phyloP scores from a whole-genome alignment of 169 alveolate species.

The Plasmodium coatneyi region DNA sequence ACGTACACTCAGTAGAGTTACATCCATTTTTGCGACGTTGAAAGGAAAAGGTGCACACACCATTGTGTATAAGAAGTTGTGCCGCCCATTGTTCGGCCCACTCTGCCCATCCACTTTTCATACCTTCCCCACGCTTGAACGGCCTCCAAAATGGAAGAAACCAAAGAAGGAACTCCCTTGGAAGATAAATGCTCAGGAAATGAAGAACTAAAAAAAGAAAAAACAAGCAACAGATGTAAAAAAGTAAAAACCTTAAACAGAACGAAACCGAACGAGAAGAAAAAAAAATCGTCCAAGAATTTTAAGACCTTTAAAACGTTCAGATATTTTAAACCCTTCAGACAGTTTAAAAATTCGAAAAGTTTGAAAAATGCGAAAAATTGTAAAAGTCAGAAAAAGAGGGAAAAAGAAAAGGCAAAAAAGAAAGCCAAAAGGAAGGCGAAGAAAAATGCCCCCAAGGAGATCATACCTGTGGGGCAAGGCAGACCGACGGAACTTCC shows the following conservation, averaged over 20 bases:
- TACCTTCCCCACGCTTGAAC: not conserved
- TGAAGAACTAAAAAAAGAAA: not conserved
- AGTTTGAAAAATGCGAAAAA: not conserved
- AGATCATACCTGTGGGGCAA: not conserved
- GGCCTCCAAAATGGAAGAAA: conserved; percentile 5
- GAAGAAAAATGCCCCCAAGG: not conserved
- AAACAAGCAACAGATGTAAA: conserved; percentile 16
- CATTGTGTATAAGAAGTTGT: not conserved
- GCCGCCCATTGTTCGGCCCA: not conserved
- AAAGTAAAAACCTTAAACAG: conserved; percentile 1
- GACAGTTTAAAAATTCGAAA: not conserved
- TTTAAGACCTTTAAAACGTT: not conserved
- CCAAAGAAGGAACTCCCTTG: not conserved
- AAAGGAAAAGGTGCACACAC: not conserved
- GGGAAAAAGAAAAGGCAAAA: not conserved
- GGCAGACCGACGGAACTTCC: not conserved
- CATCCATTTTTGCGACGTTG: not conserved
- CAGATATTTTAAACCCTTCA: not conserved
- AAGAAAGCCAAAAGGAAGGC: conserved; percentile 1
- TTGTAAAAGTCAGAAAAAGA: not conserved
- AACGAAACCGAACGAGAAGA: conserved; percentile 21
- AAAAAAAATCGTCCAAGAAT: conserved; percentile 12
- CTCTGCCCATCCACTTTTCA: not conserved
- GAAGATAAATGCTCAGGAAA: not conserved
- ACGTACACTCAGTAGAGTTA: not conserved